These are phyloP conservation scores for Oryza australiensis DNA, from an alignment of 176 grass and related monocot species.

Conservation along the genomic window DNA sequence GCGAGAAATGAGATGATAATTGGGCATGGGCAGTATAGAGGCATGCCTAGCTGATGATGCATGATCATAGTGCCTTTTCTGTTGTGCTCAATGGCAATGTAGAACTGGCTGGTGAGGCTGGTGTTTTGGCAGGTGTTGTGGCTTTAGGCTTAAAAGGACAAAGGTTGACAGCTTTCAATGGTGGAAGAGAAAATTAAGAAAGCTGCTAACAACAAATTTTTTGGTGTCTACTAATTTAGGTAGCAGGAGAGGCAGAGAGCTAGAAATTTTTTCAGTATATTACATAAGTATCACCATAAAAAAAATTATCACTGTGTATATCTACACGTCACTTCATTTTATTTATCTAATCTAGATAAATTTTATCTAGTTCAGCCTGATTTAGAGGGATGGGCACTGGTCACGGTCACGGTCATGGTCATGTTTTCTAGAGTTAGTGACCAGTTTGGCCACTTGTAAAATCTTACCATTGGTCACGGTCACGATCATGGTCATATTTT, in stretches of 20 bases:
- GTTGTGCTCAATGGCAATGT: constrained; percentile 4
- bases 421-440: no score
- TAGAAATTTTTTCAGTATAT: neutral
- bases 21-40: neutral
- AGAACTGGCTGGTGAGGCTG: constrained; percentile 2
- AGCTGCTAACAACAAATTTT: neutral
- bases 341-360: no score
- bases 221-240: neutral
- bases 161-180: neutral
- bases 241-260: neutral
- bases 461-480: no score
- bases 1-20: constrained; percentile 15
- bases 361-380: no score
- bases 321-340: no score
- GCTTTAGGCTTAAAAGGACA: constrained; percentile 25
- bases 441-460: no score
- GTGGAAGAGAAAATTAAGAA: neutral
- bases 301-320: no score
- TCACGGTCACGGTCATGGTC: no score
- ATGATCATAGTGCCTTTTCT: constrained; percentile 17
- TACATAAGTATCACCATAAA: no score
- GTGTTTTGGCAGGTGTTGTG: neutral
- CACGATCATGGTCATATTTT: no score
- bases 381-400: no score
- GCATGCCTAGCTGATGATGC: constrained; percentile 39